phyloP scores from a whole-genome alignment of 345 rosid species.

The Lumnitzera littorea region DNA sequence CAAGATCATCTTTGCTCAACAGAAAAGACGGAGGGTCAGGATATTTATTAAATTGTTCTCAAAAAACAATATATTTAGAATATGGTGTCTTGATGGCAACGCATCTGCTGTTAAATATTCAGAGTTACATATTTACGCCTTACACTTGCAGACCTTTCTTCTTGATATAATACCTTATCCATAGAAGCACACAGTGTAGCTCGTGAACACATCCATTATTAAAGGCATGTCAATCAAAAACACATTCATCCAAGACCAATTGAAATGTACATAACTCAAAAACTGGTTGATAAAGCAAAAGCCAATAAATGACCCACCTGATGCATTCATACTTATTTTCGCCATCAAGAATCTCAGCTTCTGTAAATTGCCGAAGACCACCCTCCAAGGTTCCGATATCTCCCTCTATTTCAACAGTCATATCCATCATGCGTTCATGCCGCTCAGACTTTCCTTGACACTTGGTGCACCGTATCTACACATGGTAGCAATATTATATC shows the following conservation, averaged over 20 bases:
- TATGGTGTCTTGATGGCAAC: too few species aligned
- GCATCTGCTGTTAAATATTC: too few species aligned
- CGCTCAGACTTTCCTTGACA: conserved; percentile 80
- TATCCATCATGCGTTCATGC: conserved; percentile 95
- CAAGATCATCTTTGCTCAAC: too few species aligned
- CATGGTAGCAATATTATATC: conserved; percentile 1
- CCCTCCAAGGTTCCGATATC: conserved; percentile 82
- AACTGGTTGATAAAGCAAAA: neutral
- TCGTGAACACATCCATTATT: too few species aligned
- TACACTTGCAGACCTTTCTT: too few species aligned
- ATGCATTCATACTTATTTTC: conserved; percentile 87
- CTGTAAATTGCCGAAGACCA: conserved; percentile 74
- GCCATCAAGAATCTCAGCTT: conserved; percentile 90
- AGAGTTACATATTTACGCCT: too few species aligned
- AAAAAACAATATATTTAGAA: neutral
- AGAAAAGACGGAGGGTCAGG: too few species aligned
- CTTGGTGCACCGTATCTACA: conserved; percentile 81
- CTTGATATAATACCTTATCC: too few species aligned
- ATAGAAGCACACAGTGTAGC: too few species aligned
- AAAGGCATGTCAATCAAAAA: too few species aligned
- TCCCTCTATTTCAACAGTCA: conserved; percentile 93
- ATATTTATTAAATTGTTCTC: too few species aligned
- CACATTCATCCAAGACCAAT: neutral
- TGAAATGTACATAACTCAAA: neutral
- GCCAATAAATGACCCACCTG: conserved; percentile 42